Evolutionary conservation across 176 grass and related monocot species (phyloP), one percentile per base, ranked within the genome.

Genomic region (Pharus latifolius): DNA sequence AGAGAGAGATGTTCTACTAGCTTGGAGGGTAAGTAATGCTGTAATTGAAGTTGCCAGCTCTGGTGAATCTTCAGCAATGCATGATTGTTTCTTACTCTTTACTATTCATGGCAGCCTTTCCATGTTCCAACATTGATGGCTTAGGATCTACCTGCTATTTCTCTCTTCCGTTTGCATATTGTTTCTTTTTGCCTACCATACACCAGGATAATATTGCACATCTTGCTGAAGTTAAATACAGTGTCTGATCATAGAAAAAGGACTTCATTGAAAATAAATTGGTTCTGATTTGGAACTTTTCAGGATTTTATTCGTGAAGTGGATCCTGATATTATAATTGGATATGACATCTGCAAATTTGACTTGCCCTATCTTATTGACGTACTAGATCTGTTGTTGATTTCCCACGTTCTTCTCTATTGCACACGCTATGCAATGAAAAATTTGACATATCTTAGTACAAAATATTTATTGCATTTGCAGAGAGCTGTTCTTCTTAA

Each of bases 331-430:
- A 98, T 98, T 67, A 90, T 93, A 75, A 98, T 98, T 80, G 94
- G 94, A 72, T 98, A 98, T 65, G 93, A 98, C 27, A 98, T 98
- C 25, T 93, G 94, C 81, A 98, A 98, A 84, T 98, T 98, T 85
- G 94, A 98, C 44, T 56, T 98, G 55, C 94, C 94, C 25, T 98
- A 98, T 88, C 94, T 98, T 80, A 82, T 98, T 13, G 87, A 98
- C 78, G 94, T 98, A 72, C 34, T 50, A 3, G 2, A 67, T 40
- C 14, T 67, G 66, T 37, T 19, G 14, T 74, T 15, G 62, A 77
- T 25, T 49, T 33, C 15, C 16, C 18, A 43, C 1, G 33, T 51
- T 72, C 51, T 73, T 70, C 38, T 47, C 55, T 45, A 51, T 66
- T 9, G 6, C 18, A 17, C 49, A 52, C 41, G 20, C n/a, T n/a